These are phyloP conservation scores for Helicocarpus griseus DNA, from an alignment of 2,329 filamentous ascomycete species.

Conservation along the genomic window DNA sequence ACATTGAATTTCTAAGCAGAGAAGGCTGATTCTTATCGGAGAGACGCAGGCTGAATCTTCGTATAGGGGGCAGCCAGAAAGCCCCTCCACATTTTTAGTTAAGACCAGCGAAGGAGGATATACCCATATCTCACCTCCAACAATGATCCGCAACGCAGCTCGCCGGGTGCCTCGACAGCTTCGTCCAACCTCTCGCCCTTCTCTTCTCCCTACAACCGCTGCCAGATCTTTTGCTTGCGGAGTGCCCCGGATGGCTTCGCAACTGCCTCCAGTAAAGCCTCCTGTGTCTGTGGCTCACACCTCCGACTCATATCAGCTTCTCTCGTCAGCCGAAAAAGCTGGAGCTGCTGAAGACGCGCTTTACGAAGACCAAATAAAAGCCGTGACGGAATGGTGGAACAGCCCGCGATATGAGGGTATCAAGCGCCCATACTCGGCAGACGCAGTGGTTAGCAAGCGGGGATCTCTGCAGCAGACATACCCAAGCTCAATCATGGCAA, in stretches of 20 bases:
- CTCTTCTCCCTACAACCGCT: slow-evolving; percentile 17
- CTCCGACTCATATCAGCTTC: slow-evolving; percentile 75
- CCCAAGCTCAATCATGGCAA: slow-evolving; percentile 86
- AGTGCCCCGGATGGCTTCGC: slow-evolving; percentile 44
- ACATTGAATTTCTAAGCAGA: no score
- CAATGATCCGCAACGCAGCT: slow-evolving; percentile 28
- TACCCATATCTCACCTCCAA: not conserved
- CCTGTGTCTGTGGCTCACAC: slow-evolving; percentile 53
- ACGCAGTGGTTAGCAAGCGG: slow-evolving; percentile 86
- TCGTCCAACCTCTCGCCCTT: slow-evolving; percentile 11
- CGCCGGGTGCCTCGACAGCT: slow-evolving; percentile 28
- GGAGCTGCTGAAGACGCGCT: slow-evolving; percentile 75
- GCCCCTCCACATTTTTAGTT: not conserved
- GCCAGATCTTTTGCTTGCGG: slow-evolving; percentile 28
- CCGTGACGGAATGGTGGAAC: slow-evolving; percentile 86
- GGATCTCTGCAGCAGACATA: slow-evolving; percentile 80
- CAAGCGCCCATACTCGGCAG: slow-evolving; percentile 80
- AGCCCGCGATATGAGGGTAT: slow-evolving; percentile 78
- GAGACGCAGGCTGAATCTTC: no score
- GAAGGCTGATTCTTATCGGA: no score
- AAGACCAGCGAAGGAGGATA: not conserved
- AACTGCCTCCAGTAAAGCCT: slow-evolving; percentile 46
- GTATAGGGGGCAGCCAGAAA: not conserved
- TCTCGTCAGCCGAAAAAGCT: slow-evolving; percentile 66
- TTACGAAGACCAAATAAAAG: slow-evolving; percentile 71